phyloP scores from a whole-genome alignment of 1,284 basidiomycete genomes.

The Pascua sp. region DNA sequence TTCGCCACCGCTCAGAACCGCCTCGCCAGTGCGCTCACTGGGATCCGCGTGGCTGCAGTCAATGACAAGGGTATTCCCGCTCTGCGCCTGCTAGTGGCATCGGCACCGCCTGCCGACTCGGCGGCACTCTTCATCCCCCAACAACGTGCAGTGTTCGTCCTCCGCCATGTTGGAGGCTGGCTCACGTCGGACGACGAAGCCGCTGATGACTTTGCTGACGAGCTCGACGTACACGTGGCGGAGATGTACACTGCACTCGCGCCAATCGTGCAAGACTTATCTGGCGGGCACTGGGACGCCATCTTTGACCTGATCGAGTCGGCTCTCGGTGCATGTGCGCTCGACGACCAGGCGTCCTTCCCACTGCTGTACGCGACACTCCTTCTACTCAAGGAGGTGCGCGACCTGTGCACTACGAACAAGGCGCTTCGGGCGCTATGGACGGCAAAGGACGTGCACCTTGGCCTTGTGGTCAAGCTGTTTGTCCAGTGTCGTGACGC shows the following conservation, averaged over 20 bases:
- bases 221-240: constrained; percentile 72
- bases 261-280: constrained; percentile 82
- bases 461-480: constrained; percentile 23
- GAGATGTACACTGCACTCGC: constrained; percentile 71
- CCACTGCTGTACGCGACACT: constrained; percentile 67
- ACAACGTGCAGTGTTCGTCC: constrained; percentile 80
- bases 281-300: constrained; percentile 86
- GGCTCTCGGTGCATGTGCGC: constrained; percentile 73
- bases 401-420: constrained; percentile 69
- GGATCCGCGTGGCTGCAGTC: constrained; percentile 62
- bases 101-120: constrained; percentile 73
- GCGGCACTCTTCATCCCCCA: constrained; percentile 82
- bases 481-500: constrained; percentile 47
- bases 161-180: constrained; percentile 83
- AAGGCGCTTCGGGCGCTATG: constrained; percentile 62
- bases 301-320: constrained; percentile 86
- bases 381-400: constrained; percentile 63
- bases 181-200: constrained; percentile 69
- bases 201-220: constrained; percentile 59
- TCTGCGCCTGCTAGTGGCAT: constrained; percentile 68
- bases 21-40: constrained; percentile 72
- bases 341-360: constrained; percentile 61
- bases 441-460: constrained; percentile 54
- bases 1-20: constrained; percentile 86
- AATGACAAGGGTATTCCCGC: constrained; percentile 66